Percentiles rank a stretch among this genome's conserved stretches.
phyloP scores from a whole-genome alignment of 2,329 filamentous ascomycete genomes.

The Colletotrichum sp. region DNA sequence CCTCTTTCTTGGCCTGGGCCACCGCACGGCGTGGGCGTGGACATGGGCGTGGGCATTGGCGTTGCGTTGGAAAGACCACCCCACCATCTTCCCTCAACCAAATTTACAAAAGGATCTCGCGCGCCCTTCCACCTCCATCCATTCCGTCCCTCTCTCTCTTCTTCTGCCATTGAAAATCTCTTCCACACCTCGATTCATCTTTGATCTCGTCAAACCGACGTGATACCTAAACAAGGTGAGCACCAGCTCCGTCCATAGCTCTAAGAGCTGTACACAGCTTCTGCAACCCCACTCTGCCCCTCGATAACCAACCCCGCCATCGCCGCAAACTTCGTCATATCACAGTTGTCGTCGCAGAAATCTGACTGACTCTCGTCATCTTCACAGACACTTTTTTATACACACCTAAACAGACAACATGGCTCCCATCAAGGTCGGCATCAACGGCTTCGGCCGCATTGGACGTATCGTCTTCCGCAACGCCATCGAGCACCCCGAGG shows the following conservation, averaged over 20 bases:
- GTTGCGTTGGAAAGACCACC: constrained; percentile 22
- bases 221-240: constrained; percentile 3
- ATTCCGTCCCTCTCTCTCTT: not conserved
- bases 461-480: constrained; percentile 99
- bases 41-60: not conserved
- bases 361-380: not conserved
- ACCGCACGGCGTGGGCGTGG: not conserved
- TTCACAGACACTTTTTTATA: constrained; percentile 3
- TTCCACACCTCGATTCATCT: not conserved
- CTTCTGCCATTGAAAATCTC: constrained; percentile 13
- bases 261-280: not conserved
- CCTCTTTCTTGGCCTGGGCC: not conserved
- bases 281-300: not conserved
- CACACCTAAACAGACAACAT: constrained; percentile 31
- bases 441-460: constrained; percentile 99
- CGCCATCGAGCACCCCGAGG: constrained; percentile 86
- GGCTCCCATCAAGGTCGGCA: constrained; percentile 78
- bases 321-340: not conserved
- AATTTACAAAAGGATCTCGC: constrained; percentile 19
- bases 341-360: not conserved
- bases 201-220: constrained; percentile 13
- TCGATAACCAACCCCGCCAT: constrained; percentile 1
- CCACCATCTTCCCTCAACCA: constrained; percentile 30
- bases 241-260: not conserved
- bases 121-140: constrained; percentile 9